Evolutionary conservation across 495 filamentous ascomycete species (phyloP).

Genomic region (Penicillium canariense): DNA sequence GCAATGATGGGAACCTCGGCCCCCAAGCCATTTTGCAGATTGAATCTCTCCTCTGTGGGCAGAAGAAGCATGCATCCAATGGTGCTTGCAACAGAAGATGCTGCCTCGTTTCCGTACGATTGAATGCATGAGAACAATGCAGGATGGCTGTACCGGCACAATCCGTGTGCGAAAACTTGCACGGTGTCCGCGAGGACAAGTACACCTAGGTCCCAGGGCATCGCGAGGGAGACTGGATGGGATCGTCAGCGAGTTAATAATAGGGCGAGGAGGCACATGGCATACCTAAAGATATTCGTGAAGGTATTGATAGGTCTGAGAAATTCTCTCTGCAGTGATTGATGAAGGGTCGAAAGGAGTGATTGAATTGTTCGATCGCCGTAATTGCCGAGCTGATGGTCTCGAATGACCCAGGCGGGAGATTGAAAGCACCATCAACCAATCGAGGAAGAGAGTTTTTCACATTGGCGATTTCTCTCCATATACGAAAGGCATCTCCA

Average conservation of each 20-base stretch:
- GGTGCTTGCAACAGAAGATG: slow-evolving; percentile 4
- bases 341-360: slow-evolving; percentile 18
- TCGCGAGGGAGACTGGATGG: slow-evolving; percentile 15
- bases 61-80: slow-evolving; percentile 9
- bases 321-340: slow-evolving; percentile 10
- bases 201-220: slow-evolving; percentile 21
- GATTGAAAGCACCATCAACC: not conserved
- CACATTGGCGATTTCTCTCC: slow-evolving; percentile 18
- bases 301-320: slow-evolving; percentile 12
- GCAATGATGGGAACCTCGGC: slow-evolving; percentile 18
- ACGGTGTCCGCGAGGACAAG: slow-evolving; percentile 16
- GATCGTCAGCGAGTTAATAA: too few species aligned
- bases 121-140: not conserved
- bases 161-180: not conserved
- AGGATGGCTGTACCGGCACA: too few species aligned
- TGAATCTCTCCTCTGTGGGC: slow-evolving; percentile 18
- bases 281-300: slow-evolving; percentile 21
- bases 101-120: slow-evolving; percentile 3
- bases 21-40: slow-evolving; percentile 21
- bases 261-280: too few species aligned
- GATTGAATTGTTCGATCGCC: slow-evolving; percentile 4
- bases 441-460: not conserved
- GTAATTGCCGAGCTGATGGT: not conserved
- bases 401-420: not conserved
- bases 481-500: slow-evolving; percentile 18